Evolutionary conservation across 2,329 filamentous ascomycete genomes (phyloP).

Genomic region (Alternaria consortialis): DNA sequence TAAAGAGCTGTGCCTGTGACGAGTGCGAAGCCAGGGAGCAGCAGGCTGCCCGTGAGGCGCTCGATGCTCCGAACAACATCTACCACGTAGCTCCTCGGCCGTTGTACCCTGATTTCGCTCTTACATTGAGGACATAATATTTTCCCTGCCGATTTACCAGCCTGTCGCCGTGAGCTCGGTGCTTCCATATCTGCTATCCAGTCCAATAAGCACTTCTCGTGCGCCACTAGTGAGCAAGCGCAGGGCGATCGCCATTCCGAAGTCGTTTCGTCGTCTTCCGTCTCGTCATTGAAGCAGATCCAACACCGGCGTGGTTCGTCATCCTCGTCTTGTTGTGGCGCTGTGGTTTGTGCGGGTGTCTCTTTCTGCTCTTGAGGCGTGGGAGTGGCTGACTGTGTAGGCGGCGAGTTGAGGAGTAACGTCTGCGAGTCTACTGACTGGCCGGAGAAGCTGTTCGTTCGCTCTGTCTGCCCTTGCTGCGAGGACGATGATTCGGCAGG

Average conservation of each 20-base stretch:
- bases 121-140: slow-evolving; percentile 92
- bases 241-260: slow-evolving; percentile 86
- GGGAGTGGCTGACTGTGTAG: slow-evolving; percentile 22
- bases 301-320: slow-evolving; percentile 66
- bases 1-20: slow-evolving; percentile 58
- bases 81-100: slow-evolving; percentile 77
- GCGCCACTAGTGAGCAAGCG: slow-evolving; percentile 87
- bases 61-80: slow-evolving; percentile 69
- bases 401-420: slow-evolving; percentile 53
- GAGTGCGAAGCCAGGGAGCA: slow-evolving; percentile 71
- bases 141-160: slow-evolving; percentile 60
- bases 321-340: slow-evolving; percentile 34
- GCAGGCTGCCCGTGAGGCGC: slow-evolving; percentile 64
- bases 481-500: slow-evolving; percentile 27
- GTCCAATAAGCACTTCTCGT: slow-evolving; percentile 87
- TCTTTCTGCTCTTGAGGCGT: slow-evolving; percentile 25
- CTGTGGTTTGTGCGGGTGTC: slow-evolving; percentile 18
- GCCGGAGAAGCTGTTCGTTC: slow-evolving; percentile 50
- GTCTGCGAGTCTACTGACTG: slow-evolving; percentile 58
- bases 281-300: slow-evolving; percentile 74
- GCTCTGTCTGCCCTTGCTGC: slow-evolving; percentile 31
- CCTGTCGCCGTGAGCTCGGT: slow-evolving; percentile 61
- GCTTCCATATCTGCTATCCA: slow-evolving; percentile 93
- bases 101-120: slow-evolving; percentile 76
- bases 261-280: slow-evolving; percentile 68